These are phyloP conservation scores for Barnettozyma pratensis DNA, from an alignment of 805 yeast species.

Conservation along the genomic window DNA sequence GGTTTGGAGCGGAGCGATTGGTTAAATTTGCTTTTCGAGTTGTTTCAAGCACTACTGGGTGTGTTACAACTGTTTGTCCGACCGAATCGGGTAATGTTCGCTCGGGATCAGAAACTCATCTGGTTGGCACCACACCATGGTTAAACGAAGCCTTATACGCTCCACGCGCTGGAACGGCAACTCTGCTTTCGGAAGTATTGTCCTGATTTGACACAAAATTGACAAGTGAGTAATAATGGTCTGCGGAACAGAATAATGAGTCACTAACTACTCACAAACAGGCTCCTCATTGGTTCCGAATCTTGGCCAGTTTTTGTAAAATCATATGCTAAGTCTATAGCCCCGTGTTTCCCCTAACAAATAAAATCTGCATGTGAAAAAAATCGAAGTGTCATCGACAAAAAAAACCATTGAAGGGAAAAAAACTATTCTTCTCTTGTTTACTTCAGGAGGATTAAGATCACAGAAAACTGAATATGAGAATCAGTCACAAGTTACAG, in stretches of 20 bases:
- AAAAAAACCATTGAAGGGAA: slow-evolving; percentile 2
- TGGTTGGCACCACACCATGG: neutral
- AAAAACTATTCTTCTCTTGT: neutral
- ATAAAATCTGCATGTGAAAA: slow-evolving; percentile 9
- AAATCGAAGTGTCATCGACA: slow-evolving; percentile 6
- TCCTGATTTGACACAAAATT: neutral
- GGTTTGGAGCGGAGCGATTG: too few species aligned
- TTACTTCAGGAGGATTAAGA: neutral
- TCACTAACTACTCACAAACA: neutral
- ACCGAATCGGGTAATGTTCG: neutral
- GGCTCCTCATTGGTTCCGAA: too few species aligned
- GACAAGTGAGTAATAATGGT: neutral
- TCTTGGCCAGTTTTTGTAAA: neutral
- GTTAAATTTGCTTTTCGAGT: too few species aligned
- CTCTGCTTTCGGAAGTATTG: neutral
- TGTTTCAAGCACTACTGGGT: too few species aligned
- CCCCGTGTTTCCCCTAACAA: slow-evolving; percentile 9
- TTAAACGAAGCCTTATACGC: neutral
- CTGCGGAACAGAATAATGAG: neutral
- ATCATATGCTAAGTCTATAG: neutral
- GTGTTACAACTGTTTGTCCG: neutral
- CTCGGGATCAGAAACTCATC: neutral
- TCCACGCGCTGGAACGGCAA: slow-evolving; percentile 6
- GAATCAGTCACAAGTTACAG: slow-evolving; percentile 35
- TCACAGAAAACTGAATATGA: slow-evolving; percentile 23